These are phyloP conservation scores for Quercus engelmannii DNA, from an alignment of 306 rosid species.

Conservation along the genomic window DNA sequence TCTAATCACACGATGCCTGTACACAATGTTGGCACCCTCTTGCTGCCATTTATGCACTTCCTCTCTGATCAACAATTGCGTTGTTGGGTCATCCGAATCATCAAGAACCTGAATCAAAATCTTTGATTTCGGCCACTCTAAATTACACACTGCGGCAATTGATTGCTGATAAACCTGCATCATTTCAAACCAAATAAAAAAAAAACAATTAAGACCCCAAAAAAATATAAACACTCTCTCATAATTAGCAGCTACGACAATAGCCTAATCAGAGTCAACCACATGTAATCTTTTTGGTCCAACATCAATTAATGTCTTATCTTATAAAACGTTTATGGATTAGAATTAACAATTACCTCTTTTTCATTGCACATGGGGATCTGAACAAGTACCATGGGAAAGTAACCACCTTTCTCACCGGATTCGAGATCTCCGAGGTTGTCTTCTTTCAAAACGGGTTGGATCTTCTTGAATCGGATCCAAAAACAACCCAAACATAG, in stretches of 20 bases:
- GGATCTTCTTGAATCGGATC: slow-evolving; percentile 71
- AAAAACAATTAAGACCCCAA: neutral
- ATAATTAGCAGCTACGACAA: neutral
- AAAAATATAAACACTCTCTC: neutral
- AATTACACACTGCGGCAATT: slow-evolving; percentile 72
- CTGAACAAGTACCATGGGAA: slow-evolving; percentile 90
- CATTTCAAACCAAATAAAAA: neutral
- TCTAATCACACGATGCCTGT: slow-evolving; percentile 74
- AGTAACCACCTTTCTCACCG: slow-evolving; percentile 59
- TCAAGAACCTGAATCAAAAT: slow-evolving; percentile 77
- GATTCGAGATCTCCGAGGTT: slow-evolving; percentile 58
- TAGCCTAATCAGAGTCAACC: too few relatives aligned
- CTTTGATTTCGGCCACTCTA: slow-evolving; percentile 85
- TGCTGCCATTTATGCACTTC: slow-evolving; percentile 84
- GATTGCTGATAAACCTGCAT: slow-evolving; percentile 88
- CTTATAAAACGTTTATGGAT: too few relatives aligned
- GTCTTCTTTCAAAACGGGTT: slow-evolving; percentile 57
- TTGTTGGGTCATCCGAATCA: slow-evolving; percentile 85
- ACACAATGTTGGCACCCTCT: slow-evolving; percentile 67
- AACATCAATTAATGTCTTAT: too few relatives aligned
- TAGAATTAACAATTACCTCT: slow-evolving; percentile 44
- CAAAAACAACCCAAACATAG: slow-evolving; percentile 88
- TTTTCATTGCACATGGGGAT: slow-evolving; percentile 97
- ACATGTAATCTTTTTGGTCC: too few relatives aligned
- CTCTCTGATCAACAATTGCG: slow-evolving; percentile 57